These are phyloP conservation scores for Rhazya stricta DNA, from an alignment of 257 asterid genomes.

Conservation along the genomic window DNA sequence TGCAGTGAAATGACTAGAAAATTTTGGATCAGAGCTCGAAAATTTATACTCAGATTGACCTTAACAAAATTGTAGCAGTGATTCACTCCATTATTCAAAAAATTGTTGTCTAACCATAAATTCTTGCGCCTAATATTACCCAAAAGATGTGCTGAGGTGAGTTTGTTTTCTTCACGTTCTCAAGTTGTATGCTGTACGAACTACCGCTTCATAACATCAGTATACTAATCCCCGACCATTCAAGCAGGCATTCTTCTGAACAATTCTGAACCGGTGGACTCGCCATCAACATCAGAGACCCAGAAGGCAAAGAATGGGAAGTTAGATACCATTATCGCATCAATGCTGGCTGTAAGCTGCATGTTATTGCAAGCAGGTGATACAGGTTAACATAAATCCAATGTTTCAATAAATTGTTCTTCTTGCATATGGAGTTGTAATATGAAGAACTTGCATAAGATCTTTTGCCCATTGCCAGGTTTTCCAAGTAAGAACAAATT, in stretches of 20 bases:
- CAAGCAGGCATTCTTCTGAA: conserved; percentile 57
- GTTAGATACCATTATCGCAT: conserved; percentile 55
- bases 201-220: background rate
- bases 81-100: conserved; percentile 60
- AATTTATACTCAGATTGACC: conserved; percentile 34
- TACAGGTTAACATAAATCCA: conserved; percentile 39
- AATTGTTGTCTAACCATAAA: conserved; percentile 46
- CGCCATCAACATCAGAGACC: conserved; percentile 50
- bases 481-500: no score
- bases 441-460: no score
- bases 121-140: conserved; percentile 61
- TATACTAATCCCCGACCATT: conserved; percentile 3
- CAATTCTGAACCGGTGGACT: conserved; percentile 45
- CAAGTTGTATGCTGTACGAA: background rate
- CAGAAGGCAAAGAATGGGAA: conserved; percentile 66
- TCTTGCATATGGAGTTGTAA: background rate
- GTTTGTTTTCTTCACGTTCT: conserved; percentile 13
- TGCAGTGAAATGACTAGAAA: background rate
- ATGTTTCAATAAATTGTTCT: background rate
- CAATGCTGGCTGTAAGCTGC: conserved; percentile 48
- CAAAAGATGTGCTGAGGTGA: conserved; percentile 65
- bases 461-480: no score
- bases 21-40: no score
- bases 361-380: conserved; percentile 72
- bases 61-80: conserved; percentile 49